A percentile compares a stretch with the other conserved stretches of the same genome.
These are phyloP conservation scores for Cladophialophora immunda DNA, from an alignment of 2,329 filamentous ascomycete species.

Conservation along the genomic window DNA sequence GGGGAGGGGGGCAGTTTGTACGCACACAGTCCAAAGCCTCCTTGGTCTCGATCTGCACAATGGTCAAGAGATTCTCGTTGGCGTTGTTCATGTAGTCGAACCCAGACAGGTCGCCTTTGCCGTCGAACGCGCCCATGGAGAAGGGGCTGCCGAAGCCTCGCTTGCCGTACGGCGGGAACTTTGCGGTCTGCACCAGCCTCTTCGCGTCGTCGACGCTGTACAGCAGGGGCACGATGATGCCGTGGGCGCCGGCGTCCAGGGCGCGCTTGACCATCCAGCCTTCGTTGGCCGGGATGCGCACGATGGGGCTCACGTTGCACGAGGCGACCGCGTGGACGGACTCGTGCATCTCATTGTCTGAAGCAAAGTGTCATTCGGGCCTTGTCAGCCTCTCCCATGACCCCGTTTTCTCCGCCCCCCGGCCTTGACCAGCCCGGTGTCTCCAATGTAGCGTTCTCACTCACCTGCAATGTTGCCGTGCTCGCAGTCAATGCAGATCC, in stretches of 20 bases:
- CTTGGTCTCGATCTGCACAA: conserved; percentile 56
- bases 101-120: conserved; percentile 48
- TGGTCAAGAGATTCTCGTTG: conserved; percentile 62
- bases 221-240: conserved; percentile 64
- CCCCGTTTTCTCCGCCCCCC: too few relatives aligned
- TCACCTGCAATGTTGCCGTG: conserved; percentile 65
- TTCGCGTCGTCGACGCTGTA: conserved; percentile 63
- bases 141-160: conserved; percentile 67
- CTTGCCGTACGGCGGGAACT: conserved; percentile 64
- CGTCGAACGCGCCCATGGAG: conserved; percentile 55
- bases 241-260: conserved; percentile 67
- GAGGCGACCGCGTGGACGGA: conserved; percentile 58
- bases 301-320: conserved; percentile 54
- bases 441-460: too few relatives aligned
- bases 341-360: conserved; percentile 61
- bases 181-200: conserved; percentile 60
- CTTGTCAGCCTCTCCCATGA: not conserved
- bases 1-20: not conserved
- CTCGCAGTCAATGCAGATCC: conserved; percentile 64
- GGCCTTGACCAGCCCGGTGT: too few relatives aligned
- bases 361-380: not conserved
- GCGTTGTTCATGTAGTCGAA: conserved; percentile 63
- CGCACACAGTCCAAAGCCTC: conserved; percentile 50
- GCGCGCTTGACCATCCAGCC: conserved; percentile 70
- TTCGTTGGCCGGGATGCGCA: conserved; percentile 64